Percentiles rank a stretch among this genome's conserved stretches.
These are phyloP conservation scores for Pulicaria dysenterica DNA, from an alignment of 129 eudicot species.

Conservation along the genomic window DNA sequence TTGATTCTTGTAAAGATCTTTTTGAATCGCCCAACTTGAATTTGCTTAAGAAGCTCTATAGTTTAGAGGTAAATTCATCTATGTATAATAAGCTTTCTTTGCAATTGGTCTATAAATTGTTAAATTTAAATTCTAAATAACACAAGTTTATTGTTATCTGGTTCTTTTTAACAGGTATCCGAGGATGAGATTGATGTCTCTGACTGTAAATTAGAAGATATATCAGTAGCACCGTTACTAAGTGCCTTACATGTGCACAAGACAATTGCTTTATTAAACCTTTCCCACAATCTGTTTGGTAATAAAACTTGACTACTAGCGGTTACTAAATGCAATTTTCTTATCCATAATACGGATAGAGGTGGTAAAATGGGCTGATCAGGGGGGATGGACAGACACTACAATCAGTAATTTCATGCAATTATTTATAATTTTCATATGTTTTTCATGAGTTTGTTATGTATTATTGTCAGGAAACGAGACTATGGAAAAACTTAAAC, in stretches of 20 bases:
- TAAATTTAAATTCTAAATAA: background rate
- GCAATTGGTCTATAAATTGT: slow-evolving; percentile 3
- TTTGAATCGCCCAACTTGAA: slow-evolving; percentile 75
- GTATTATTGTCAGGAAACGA: slow-evolving; percentile 63
- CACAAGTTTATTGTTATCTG: background rate
- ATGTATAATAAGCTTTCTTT: slow-evolving; percentile 3
- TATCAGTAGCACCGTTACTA: slow-evolving; percentile 70
- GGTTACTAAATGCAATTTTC: background rate
- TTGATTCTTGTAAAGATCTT: slow-evolving; percentile 71
- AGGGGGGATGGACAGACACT: background rate
- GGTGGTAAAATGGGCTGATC: background rate
- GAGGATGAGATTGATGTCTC: slow-evolving; percentile 91
- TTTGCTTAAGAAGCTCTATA: slow-evolving; percentile 73
- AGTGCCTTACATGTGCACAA: slow-evolving; percentile 73
- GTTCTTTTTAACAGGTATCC: slow-evolving; percentile 55
- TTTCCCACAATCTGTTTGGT: slow-evolving; percentile 95
- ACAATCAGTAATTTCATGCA: slow-evolving; percentile 1
- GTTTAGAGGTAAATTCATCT: slow-evolving; percentile 57
- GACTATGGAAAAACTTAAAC: slow-evolving; percentile 69
- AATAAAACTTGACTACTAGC: slow-evolving; percentile 13
- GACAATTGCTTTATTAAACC: slow-evolving; percentile 69
- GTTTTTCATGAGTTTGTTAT: slow-evolving; percentile 4
- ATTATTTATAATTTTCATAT: slow-evolving; percentile 1
- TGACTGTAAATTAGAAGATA: slow-evolving; percentile 81
- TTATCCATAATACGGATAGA: background rate